phyloP scores from a whole-genome alignment of 768 basidiomycete species.

The Daedalea quercina region DNA sequence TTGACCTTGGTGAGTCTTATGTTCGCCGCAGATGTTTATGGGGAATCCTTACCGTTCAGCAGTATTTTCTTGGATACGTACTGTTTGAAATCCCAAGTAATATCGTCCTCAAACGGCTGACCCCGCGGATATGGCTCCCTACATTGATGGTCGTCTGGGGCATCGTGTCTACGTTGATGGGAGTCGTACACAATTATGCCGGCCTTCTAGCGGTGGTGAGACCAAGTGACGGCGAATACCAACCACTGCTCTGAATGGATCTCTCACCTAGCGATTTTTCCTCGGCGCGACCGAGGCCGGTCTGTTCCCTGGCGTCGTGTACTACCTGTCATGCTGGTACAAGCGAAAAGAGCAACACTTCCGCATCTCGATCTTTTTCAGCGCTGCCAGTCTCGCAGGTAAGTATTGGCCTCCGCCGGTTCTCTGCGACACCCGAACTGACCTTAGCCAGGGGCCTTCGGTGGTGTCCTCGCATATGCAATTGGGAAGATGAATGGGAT shows the following conservation, averaged over 20 bases:
- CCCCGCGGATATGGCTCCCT: conserved; percentile 33
- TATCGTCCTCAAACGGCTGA: conserved; percentile 30
- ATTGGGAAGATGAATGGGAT: conserved; percentile 25
- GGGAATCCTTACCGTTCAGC: neutral
- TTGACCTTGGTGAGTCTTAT: conserved; percentile 68
- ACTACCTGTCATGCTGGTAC: conserved; percentile 42
- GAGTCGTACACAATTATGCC: conserved; percentile 29
- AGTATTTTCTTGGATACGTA: conserved; percentile 15
- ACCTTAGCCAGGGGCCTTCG: conserved; percentile 17
- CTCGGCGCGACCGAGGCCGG: conserved; percentile 38
- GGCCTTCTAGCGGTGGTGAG: conserved; percentile 23
- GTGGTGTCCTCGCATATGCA: conserved; percentile 27
- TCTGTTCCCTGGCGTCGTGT: conserved; percentile 35
- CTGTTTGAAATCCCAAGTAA: conserved; percentile 22
- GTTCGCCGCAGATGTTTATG: conserved; percentile 25
- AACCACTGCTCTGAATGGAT: neutral
- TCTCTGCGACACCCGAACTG: conserved; percentile 12
- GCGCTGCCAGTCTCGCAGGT: conserved; percentile 23
- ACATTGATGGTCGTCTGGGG: conserved; percentile 36
- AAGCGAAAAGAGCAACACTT: conserved; percentile 24
- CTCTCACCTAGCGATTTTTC: conserved; percentile 27
- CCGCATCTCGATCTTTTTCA: conserved; percentile 25
- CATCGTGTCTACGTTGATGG: conserved; percentile 30
- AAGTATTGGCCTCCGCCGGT: neutral
- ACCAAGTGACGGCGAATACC: neutral